Percentiles rank a stretch among this genome's conserved stretches.
Conservation (phyloP, 164 flowering plant species). For the Cinnamomum chago region DNA sequence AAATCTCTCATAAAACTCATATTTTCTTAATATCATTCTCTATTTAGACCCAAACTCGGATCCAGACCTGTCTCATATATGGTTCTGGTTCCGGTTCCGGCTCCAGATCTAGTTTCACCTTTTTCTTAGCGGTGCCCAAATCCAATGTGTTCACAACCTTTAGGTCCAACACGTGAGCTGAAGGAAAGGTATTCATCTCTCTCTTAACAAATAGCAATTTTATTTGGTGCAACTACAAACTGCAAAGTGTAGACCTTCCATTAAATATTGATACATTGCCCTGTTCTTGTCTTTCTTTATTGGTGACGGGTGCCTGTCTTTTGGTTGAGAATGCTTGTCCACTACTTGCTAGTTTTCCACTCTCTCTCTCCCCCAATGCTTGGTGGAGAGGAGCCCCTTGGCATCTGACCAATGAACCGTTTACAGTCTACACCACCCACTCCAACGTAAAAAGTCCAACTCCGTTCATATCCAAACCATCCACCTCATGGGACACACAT, state of each 20-base stretch:
- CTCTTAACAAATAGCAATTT: no score
- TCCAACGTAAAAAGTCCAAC: not conserved
- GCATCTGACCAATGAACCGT: not conserved
- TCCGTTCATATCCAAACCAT: not conserved
- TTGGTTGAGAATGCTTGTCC: not conserved
- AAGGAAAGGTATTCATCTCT: no score
- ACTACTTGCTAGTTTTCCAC: not conserved
- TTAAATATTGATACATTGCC: not conserved
- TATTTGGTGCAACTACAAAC: not conserved
- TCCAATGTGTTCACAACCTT: no score
- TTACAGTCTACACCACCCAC: not conserved
- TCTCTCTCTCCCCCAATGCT: not conserved
- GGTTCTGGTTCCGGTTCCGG: no score
- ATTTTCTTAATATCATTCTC: no score
- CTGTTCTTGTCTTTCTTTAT: not conserved
- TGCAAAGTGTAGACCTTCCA: not conserved
- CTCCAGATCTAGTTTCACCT: no score
- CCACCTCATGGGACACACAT: not conserved
- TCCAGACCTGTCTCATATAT: no score
- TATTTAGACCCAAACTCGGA: no score
- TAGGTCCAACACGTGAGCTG: no score
- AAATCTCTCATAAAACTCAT: no score
- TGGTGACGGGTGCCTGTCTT: not conserved
- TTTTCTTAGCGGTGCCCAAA: no score
- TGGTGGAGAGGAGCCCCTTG: not conserved